phyloP scores from a whole-genome alignment of 2,329 filamentous ascomycete species.

The Knoxdaviesia capensis region DNA sequence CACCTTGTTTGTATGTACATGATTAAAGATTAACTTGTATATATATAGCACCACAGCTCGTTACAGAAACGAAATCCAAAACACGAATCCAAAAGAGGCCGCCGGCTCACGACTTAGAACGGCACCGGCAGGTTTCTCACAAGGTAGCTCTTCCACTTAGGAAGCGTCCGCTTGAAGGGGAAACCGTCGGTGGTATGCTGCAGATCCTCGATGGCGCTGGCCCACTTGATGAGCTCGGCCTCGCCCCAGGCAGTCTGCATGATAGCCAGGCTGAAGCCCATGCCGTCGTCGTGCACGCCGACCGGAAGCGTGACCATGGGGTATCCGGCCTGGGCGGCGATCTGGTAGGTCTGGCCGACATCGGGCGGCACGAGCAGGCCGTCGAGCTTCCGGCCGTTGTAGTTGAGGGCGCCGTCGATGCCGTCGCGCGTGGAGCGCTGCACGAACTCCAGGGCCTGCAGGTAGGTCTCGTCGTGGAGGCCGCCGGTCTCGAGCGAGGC shows the following conservation, averaged over 20 bases:
- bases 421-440: slow-evolving; percentile 39
- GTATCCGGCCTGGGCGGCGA: slow-evolving; percentile 58
- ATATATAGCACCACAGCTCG: too few relatives aligned
- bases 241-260: slow-evolving; percentile 42
- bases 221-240: slow-evolving; percentile 34
- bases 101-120: slow-evolving; percentile 5
- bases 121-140: slow-evolving; percentile 21
- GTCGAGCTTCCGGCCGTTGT: slow-evolving; percentile 22
- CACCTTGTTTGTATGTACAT: too few relatives aligned
- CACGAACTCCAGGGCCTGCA: slow-evolving; percentile 42
- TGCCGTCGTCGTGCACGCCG: slow-evolving; percentile 25
- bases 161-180: slow-evolving; percentile 24
- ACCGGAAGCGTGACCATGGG: slow-evolving; percentile 51
- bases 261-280: slow-evolving; percentile 27
- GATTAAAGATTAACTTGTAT: too few relatives aligned
- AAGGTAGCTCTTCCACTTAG: slow-evolving; percentile 31
- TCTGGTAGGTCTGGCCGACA: slow-evolving; percentile 46
- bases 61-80: too few relatives aligned
- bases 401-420: slow-evolving; percentile 45
- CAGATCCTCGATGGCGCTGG: slow-evolving; percentile 41
- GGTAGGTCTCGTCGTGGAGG: slow-evolving; percentile 42
- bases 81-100: too few relatives aligned
- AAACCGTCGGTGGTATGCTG: slow-evolving; percentile 19
- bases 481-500: slow-evolving; percentile 41
- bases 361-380: slow-evolving; percentile 49